These are phyloP conservation scores for Theileria annulata DNA, from an alignment of 169 alveolate species.

Conservation along the genomic window DNA sequence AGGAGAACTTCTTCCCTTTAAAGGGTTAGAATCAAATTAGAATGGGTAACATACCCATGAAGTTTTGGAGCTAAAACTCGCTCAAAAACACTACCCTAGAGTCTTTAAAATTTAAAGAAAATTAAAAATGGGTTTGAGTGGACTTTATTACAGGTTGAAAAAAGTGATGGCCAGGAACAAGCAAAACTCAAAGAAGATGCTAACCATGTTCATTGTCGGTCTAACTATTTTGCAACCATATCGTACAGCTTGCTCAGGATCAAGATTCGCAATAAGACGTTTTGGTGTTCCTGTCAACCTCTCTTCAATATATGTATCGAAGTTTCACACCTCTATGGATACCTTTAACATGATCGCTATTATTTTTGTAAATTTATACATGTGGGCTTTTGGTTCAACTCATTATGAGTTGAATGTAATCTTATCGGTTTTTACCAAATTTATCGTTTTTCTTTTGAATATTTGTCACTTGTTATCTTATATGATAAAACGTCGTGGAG, in stretches of 20 bases:
- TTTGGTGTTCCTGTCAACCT: slow-evolving; percentile 19
- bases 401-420: not conserved
- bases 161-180: not conserved
- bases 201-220: slow-evolving; percentile 39
- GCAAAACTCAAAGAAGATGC: slow-evolving; percentile 14
- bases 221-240: slow-evolving; percentile 26
- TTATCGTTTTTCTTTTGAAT: not conserved
- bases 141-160: not conserved
- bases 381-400: slow-evolving; percentile 18
- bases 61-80: not conserved
- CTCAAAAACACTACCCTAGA: not conserved
- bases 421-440: slow-evolving; percentile 16
- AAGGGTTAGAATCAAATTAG: not conserved
- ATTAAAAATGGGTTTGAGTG: not conserved
- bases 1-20: not conserved
- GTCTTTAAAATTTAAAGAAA: no score
- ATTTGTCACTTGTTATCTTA: slow-evolving; percentile 6
- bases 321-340: slow-evolving; percentile 33
- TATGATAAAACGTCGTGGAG: slow-evolving; percentile 16
- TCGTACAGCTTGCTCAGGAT: slow-evolving; percentile 14
- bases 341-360: slow-evolving; percentile 12
- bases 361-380: slow-evolving; percentile 9
- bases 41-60: not conserved
- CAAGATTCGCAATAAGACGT: slow-evolving; percentile 31
- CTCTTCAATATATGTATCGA: slow-evolving; percentile 8